Conservation (phyloP, 768 basidiomycete genomes). For the Hericium alpestre region DNA sequence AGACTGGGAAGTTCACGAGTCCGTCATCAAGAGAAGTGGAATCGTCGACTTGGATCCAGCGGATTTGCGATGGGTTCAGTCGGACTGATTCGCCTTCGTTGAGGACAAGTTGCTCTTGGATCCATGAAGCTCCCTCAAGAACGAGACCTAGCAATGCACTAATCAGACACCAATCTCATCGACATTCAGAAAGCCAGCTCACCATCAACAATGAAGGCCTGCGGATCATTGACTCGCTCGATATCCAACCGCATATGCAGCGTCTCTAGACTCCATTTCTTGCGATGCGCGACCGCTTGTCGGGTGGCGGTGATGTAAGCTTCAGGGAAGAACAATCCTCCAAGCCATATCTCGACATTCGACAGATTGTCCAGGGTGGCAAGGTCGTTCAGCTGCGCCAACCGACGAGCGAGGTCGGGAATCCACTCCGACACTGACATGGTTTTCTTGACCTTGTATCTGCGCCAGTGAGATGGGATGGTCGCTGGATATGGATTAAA, state of each 20-base stretch:
- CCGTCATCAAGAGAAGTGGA: conserved; percentile 28
- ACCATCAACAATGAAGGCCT: conserved; percentile 86
- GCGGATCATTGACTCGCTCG: conserved; percentile 66
- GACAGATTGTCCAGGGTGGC: conserved; percentile 50
- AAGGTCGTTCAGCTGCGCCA: conserved; percentile 75
- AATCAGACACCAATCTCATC: too few species aligned
- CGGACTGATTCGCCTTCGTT: conserved; percentile 79
- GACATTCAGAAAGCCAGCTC: conserved; percentile 17
- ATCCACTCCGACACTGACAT: conserved; percentile 85
- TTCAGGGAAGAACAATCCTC: conserved; percentile 92
- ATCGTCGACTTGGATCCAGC: conserved; percentile 62
- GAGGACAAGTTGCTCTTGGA: conserved; percentile 54
- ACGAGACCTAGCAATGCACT: conserved; percentile 51
- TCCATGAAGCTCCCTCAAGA: conserved; percentile 81
- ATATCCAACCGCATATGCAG: conserved; percentile 72
- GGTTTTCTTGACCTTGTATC: conserved; percentile 77
- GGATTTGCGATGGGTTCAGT: conserved; percentile 71
- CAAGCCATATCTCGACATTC: conserved; percentile 81
- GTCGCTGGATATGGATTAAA: conserved; percentile 42
- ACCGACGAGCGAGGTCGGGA: conserved; percentile 64
- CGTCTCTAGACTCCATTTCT: conserved; percentile 88
- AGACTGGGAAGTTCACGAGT: conserved; percentile 79
- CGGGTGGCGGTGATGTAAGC: conserved; percentile 93
- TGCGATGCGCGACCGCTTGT: conserved; percentile 89
- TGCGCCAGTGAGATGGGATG: conserved; percentile 79